Evolutionary conservation across 2,329 filamentous ascomycete species (phyloP).

Genomic region (Diaporthe caulivora): DNA sequence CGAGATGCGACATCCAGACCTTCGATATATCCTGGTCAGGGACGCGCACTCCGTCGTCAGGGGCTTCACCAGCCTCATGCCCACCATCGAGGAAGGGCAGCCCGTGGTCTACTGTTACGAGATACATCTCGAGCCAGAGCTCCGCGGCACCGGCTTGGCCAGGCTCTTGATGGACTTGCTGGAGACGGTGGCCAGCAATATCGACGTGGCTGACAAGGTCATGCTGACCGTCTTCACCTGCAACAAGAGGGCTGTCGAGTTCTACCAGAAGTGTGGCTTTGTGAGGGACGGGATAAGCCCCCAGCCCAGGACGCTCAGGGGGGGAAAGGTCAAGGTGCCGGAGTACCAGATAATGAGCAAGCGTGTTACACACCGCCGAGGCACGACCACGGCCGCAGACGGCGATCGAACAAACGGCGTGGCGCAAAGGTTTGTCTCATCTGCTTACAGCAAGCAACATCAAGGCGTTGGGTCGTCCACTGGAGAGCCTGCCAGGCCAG

Average conservation of each 20-base stretch:
- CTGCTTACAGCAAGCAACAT: neutral
- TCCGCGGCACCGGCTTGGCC: slow-evolving; percentile 75
- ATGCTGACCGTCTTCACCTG: slow-evolving; percentile 81
- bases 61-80: slow-evolving; percentile 77
- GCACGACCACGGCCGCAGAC: neutral
- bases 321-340: slow-evolving; percentile 64
- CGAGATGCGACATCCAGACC: slow-evolving; percentile 77
- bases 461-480: neutral
- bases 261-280: slow-evolving; percentile 74
- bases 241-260: slow-evolving; percentile 68
- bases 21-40: slow-evolving; percentile 77
- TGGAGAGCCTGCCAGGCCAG: neutral
- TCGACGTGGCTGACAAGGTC: slow-evolving; percentile 70
- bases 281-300: slow-evolving; percentile 68
- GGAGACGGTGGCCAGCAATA: slow-evolving; percentile 63
- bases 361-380: slow-evolving; percentile 43
- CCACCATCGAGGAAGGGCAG: slow-evolving; percentile 75
- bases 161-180: slow-evolving; percentile 69
- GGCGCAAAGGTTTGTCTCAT: no score
- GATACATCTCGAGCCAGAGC: slow-evolving; percentile 72
- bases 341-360: slow-evolving; percentile 74
- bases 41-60: slow-evolving; percentile 50
- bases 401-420: neutral
- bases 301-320: slow-evolving; percentile 62
- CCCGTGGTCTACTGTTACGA: slow-evolving; percentile 84